phyloP scores from a whole-genome alignment of 306 rosid genomes.

The Adenanthera pavonina region DNA sequence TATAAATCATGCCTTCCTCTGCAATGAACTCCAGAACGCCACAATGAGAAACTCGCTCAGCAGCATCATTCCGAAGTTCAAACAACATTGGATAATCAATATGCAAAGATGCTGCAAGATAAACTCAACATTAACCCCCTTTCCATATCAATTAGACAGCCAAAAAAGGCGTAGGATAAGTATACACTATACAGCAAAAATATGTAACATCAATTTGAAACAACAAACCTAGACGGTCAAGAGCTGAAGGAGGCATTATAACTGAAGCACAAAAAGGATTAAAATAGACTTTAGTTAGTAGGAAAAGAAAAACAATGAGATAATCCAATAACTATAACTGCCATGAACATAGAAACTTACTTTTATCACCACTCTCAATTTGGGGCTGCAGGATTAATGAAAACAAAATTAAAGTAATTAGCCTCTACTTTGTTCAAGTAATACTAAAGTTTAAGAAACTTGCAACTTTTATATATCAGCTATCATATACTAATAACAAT shows the following conservation, averaged over 20 bases:
- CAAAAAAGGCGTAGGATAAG: background rate
- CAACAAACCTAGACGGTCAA: slow-evolving; percentile 95
- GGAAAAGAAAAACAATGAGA: slow-evolving; percentile 2
- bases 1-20: slow-evolving; percentile 98
- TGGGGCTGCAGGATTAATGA: slow-evolving; percentile 76
- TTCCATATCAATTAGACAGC: background rate
- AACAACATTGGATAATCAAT: slow-evolving; percentile 99
- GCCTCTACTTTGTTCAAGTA: slow-evolving; percentile 1
- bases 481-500: slow-evolving; percentile 22
- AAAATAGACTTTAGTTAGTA: slow-evolving; percentile 38
- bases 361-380: slow-evolving; percentile 94
- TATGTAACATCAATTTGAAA: slow-evolving; percentile 17
- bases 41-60: slow-evolving; percentile 88
- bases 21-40: slow-evolving; percentile 98
- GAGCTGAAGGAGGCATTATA: slow-evolving; percentile 99
- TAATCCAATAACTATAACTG: slow-evolving; percentile 35
- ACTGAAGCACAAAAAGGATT: slow-evolving; percentile 58
- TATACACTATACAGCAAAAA: background rate
- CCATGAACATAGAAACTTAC: slow-evolving; percentile 56
- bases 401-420: slow-evolving; percentile 33
- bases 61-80: slow-evolving; percentile 79
- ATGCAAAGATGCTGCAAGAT: slow-evolving; percentile 85
- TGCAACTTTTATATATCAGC: background rate
- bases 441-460: slow-evolving; percentile 28
- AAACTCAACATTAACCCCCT: slow-evolving; percentile 36